Evolutionary conservation across 345 rosid species (phyloP).

Genomic region (Nasturtium officinale): DNA sequence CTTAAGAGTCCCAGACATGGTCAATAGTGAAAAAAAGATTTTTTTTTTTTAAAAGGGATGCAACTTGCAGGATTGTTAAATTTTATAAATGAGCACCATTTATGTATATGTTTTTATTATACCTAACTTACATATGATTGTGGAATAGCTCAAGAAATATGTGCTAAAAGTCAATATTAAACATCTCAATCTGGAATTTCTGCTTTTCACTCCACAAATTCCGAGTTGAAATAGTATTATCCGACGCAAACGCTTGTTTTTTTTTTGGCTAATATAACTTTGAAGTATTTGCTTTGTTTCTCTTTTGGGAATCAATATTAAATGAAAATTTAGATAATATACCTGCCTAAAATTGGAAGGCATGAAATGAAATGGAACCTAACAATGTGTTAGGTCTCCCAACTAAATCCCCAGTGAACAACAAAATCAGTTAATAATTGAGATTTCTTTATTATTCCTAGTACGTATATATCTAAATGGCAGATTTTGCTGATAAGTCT

Average conservation of each 20-base stretch:
- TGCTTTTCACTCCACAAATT: not conserved
- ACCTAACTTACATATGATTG: not conserved
- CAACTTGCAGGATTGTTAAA: conserved; percentile 21
- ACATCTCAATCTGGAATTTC: conserved; percentile 22
- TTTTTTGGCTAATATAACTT: not conserved
- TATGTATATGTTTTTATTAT: not conserved
- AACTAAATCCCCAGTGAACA: not conserved
- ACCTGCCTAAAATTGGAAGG: conserved; percentile 15
- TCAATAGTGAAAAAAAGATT: not conserved
- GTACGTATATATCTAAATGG: too few relatives aligned
- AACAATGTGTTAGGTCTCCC: conserved; percentile 21
- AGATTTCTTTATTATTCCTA: not conserved
- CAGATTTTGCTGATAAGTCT: too few relatives aligned
- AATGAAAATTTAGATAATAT: not conserved
- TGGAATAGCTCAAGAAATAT: conserved; percentile 10
- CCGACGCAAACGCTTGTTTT: conserved; percentile 8
- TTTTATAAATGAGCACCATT: not conserved
- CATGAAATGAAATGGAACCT: conserved; percentile 6
- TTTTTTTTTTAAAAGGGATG: too few relatives aligned
- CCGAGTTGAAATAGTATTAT: conserved; percentile 7
- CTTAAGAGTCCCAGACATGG: conserved; percentile 7
- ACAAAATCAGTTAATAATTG: conserved; percentile 1
- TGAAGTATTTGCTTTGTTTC: not conserved
- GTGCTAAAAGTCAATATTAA: conserved; percentile 11
- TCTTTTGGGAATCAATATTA: not conserved